Conservation (phyloP, 2,329 filamentous ascomycete genomes). For the Polytolypa hystricis region DNA sequence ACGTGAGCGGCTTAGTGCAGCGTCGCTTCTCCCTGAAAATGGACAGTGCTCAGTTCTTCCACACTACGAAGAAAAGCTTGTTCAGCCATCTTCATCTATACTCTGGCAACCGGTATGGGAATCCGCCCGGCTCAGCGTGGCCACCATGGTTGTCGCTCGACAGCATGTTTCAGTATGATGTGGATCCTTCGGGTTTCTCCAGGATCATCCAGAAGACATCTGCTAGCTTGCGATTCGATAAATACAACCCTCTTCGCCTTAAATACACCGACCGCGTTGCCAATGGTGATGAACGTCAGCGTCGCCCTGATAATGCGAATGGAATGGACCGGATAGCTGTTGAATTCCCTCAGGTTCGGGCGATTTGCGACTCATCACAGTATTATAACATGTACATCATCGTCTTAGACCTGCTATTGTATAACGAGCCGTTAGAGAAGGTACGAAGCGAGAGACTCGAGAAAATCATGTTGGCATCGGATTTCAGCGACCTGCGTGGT, state of each 20-base stretch:
- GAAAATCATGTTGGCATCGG: conserved; percentile 97
- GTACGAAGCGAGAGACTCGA: conserved; percentile 90
- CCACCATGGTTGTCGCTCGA: conserved; percentile 97
- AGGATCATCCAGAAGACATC: conserved; percentile 95
- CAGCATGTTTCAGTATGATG: conserved; percentile 93
- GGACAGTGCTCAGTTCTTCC: conserved; percentile 97
- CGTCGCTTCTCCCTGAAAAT: conserved; percentile 87
- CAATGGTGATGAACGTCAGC: conserved; percentile 37
- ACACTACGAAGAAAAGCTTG: conserved; percentile 87
- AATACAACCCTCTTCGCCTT: conserved; percentile 91
- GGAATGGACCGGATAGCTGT: conserved; percentile 96
- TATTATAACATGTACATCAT: conserved; percentile 99
- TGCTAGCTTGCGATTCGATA: conserved; percentile 87
- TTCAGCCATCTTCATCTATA: conserved; percentile 83
- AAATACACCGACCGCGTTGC: conserved; percentile 95
- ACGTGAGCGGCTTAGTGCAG: conserved; percentile 89
- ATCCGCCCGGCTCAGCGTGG: conserved; percentile 75
- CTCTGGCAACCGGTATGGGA: conserved; percentile 85
- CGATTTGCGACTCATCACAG: conserved; percentile 93
- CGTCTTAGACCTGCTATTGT: conserved; percentile 86
- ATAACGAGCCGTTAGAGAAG: conserved; percentile 93
- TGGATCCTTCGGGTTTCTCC: conserved; percentile 94
- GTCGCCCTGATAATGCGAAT: conserved; percentile 45
- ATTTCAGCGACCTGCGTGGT: conserved; percentile 92
- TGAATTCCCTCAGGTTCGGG: conserved; percentile 85